Evolutionary conservation across 345 rosid species (phyloP), one percentile per base, ranked within the genome.

Genomic region (Salix udensis): DNA sequence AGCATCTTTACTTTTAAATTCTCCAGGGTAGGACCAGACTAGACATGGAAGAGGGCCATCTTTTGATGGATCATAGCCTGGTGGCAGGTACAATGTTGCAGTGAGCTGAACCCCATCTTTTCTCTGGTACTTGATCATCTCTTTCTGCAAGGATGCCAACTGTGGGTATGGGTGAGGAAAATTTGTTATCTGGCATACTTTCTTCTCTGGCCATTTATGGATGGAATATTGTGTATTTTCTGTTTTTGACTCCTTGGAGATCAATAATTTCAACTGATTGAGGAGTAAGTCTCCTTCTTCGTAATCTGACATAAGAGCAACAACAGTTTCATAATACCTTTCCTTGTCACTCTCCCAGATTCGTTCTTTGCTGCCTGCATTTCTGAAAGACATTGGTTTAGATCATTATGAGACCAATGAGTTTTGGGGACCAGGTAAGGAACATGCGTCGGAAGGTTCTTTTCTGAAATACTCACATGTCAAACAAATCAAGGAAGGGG

Each of bases 1-100:
- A 82, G 99, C 98, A 84, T 93, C 98, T 91, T 93, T 96, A 90
- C 97, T 96, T 84, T 96, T 96, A 81, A 96, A 96, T 86, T 96
- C 99, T 78, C 99, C 98, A 55, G 98, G 98, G 61, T 96, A 93
- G 65, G 99, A 96, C 99, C 99, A 96, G 65, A 93, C 84, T 68
- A 96, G 80, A 83, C 98, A 96, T 68, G 97, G 97, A 74, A 96
- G 95, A 71, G 99, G 95, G 31, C 97, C 98, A 39, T 92, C 99
- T 81, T 90, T 92, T 72, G 87, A 81, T 24, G 95, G 90, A 89
- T 92, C 97, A 87, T 93, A 93, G 76, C 87, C 90, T 34, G 97
- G 99, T 28, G 99, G 98, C 80, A 96, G 81, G 84, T 92, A 96
- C 66, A 96, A 84, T 68, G 98, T 96, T 75, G 98, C 99, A 64